A percentile compares a stretch with the other conserved stretches of the same genome.
These are phyloP conservation scores for Xylaria multiplex DNA, from an alignment of 2,329 filamentous ascomycete species.

Conservation along the genomic window DNA sequence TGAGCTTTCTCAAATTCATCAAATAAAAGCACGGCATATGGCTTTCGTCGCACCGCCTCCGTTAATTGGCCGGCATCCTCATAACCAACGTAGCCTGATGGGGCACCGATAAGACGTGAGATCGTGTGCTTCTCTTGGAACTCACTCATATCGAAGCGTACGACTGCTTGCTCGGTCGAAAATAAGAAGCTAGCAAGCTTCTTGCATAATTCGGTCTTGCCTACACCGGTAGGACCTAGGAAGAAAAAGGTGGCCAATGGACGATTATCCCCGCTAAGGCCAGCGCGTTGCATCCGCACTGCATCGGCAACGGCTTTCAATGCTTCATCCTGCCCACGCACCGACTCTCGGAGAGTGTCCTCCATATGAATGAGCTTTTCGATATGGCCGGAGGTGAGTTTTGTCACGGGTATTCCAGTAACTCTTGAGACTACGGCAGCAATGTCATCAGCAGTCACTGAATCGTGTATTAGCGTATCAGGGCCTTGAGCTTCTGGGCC, in stretches of 20 bases:
- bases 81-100: slow-evolving; percentile 95
- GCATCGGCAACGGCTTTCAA: slow-evolving; percentile 91
- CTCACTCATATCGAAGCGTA: slow-evolving; percentile 97
- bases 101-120: slow-evolving; percentile 88
- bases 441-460: slow-evolving; percentile 95
- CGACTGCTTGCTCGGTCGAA: slow-evolving; percentile 87
- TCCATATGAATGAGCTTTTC: slow-evolving; percentile 98
- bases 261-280: slow-evolving; percentile 88
- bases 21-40: slow-evolving; percentile 92
- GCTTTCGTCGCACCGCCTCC: slow-evolving; percentile 92
- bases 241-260: slow-evolving; percentile 98
- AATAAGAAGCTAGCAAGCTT: slow-evolving; percentile 94
- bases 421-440: slow-evolving; percentile 88
- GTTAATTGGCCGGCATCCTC: slow-evolving; percentile 97
- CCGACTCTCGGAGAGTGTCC: slow-evolving; percentile 81
- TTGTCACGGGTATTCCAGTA: slow-evolving; percentile 92
- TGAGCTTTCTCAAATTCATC: slow-evolving; percentile 99
- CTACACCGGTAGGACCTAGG: slow-evolving; percentile 93
- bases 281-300: slow-evolving; percentile 91
- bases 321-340: slow-evolving; percentile 94
- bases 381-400: slow-evolving; percentile 91
- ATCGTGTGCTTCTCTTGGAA: slow-evolving; percentile 98
- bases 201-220: slow-evolving; percentile 97
- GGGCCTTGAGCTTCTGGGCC: slow-evolving; percentile 46
- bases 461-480: slow-evolving; percentile 83